A percentile compares a stretch with the other conserved stretches of the same genome.
These are phyloP conservation scores for Prunus mira DNA, from an alignment of 306 rosid genomes.

Conservation along the genomic window DNA sequence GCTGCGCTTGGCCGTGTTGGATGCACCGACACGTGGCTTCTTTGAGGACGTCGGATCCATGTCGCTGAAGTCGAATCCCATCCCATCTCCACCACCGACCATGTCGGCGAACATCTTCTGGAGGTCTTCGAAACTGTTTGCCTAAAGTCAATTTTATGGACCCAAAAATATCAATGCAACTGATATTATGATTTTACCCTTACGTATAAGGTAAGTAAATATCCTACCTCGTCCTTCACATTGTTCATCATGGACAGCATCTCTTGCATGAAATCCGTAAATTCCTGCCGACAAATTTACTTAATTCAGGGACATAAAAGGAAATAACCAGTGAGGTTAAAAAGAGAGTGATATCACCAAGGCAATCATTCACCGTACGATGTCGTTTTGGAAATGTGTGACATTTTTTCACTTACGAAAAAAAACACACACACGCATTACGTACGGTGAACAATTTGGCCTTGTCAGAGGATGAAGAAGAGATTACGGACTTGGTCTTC, in stretches of 20 bases:
- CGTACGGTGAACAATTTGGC: conserved; percentile 12
- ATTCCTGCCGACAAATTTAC: conserved; percentile 47
- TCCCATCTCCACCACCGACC: conserved; percentile 70
- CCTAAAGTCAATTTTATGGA: conserved; percentile 31
- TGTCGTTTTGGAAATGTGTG: too few species aligned
- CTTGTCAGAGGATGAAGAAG: not conserved
- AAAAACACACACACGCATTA: not conserved
- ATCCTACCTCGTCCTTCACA: conserved; percentile 72
- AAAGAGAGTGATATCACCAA: not conserved
- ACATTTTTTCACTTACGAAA: not conserved
- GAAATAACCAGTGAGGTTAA: not conserved
- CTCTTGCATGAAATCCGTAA: conserved; percentile 88
- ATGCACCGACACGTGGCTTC: conserved; percentile 43
- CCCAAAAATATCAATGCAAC: not conserved
- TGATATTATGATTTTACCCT: not conserved
- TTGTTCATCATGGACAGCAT: conserved; percentile 91
- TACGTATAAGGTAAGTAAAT: not conserved
- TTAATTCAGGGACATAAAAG: not conserved
- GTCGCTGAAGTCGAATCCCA: conserved; percentile 29
- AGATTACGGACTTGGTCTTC: conserved; percentile 62
- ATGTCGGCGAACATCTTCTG: conserved; percentile 82
- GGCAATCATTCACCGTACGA: too few species aligned
- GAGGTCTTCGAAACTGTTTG: conserved; percentile 82
- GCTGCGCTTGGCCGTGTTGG: conserved; percentile 47
- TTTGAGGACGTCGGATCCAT: conserved; percentile 45